phyloP scores from a whole-genome alignment of 306 rosid species.

The Cucurbita maxima region DNA sequence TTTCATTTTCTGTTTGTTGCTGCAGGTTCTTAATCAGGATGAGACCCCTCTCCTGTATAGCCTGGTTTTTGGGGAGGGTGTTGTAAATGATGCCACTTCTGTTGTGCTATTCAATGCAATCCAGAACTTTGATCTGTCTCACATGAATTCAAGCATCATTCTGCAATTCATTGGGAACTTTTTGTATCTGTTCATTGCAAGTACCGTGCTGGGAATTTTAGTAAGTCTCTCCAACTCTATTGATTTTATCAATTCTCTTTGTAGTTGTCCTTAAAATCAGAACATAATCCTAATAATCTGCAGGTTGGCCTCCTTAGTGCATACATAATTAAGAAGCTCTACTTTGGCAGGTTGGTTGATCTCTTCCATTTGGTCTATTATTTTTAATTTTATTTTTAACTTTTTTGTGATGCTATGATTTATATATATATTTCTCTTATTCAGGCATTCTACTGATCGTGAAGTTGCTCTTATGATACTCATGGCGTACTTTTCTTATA shows the following conservation, averaged over 20 bases:
- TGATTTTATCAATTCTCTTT: background rate
- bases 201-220: slow-evolving; percentile 5
- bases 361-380: background rate
- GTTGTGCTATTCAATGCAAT: slow-evolving; percentile 92
- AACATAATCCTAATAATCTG: slow-evolving; percentile 2
- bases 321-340: slow-evolving; percentile 58
- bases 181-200: slow-evolving; percentile 1
- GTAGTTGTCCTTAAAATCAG: background rate
- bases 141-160: slow-evolving; percentile 53
- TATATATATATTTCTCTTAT: slow-evolving; percentile 1
- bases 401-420: background rate
- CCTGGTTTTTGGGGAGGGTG: slow-evolving; percentile 90
- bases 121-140: slow-evolving; percentile 77
- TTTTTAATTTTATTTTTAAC: background rate
- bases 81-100: slow-evolving; percentile 92
- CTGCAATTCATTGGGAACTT: slow-evolving; percentile 35
- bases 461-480: slow-evolving; percentile 97
- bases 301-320: slow-evolving; percentile 90
- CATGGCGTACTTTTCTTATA: slow-evolving; percentile 92
- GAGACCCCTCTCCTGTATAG: slow-evolving; percentile 12
- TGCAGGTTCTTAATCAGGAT: slow-evolving; percentile 7
- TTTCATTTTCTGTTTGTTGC: background rate
- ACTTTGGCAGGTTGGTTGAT: slow-evolving; percentile 59
- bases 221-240: slow-evolving; percentile 18
- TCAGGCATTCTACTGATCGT: slow-evolving; percentile 84